phyloP scores from a whole-genome alignment of 495 filamentous ascomycete species.

The Wilcoxina mikolae region DNA sequence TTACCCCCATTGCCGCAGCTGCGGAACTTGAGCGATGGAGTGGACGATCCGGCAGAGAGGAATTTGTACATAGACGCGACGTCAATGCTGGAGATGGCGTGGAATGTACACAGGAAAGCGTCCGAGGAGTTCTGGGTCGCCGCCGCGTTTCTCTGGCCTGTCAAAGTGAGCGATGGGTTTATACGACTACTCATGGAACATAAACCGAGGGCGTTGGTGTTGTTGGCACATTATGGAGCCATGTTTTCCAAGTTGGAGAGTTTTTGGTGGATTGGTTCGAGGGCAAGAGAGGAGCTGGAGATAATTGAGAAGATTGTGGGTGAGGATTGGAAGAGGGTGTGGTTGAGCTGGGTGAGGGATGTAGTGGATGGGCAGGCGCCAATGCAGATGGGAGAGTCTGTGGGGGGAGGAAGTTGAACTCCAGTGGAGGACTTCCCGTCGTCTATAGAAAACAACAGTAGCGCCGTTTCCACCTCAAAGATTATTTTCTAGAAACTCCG shows the following conservation, averaged over 20 bases:
- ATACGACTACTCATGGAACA: background rate
- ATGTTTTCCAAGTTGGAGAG: background rate
- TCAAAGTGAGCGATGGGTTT: background rate
- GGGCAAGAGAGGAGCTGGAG: slow-evolving; percentile 14
- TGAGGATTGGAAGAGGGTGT: slow-evolving; percentile 30
- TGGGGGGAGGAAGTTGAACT: too few relatives aligned
- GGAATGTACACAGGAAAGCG: background rate
- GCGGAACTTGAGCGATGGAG: background rate
- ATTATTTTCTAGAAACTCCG: too few relatives aligned
- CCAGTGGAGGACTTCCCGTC: too few relatives aligned
- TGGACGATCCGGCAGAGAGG: background rate
- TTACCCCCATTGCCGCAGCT: background rate
- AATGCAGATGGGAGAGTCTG: too few relatives aligned
- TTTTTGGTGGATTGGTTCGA: slow-evolving; percentile 12
- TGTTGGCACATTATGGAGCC: slow-evolving; percentile 1
- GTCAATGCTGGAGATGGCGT: background rate
- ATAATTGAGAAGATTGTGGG: slow-evolving; percentile 2
- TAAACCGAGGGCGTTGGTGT: background rate
- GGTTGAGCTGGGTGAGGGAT: slow-evolving; percentile 33
- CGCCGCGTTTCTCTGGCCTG: slow-evolving; percentile 3
- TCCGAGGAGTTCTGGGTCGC: slow-evolving; percentile 2
- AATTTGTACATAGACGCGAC: background rate
- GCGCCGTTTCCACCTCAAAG: too few relatives aligned
- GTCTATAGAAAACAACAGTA: too few relatives aligned
- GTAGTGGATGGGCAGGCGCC: slow-evolving; percentile 1